These are phyloP conservation scores for Hyphopichia wangnamkhiaoensis DNA, from an alignment of 1,139 yeast genomes.

Conservation along the genomic window DNA sequence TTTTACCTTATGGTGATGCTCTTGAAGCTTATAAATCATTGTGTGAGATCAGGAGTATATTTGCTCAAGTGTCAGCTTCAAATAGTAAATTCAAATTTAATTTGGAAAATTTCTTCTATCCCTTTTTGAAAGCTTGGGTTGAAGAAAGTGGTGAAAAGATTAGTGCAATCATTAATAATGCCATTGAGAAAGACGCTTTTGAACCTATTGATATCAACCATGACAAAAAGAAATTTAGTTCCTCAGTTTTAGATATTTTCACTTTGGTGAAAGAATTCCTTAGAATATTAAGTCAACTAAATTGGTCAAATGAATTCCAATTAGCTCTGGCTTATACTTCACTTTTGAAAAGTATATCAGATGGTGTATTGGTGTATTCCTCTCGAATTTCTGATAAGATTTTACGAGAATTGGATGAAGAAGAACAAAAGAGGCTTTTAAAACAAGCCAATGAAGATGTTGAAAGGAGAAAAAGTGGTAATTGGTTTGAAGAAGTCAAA, in stretches of 20 bases:
- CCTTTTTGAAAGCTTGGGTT: slow-evolving; percentile 60
- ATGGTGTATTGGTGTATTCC: slow-evolving; percentile 58
- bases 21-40: slow-evolving; percentile 59
- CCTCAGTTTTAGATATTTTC: slow-evolving; percentile 70
- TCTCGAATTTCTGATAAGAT: slow-evolving; percentile 46
- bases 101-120: slow-evolving; percentile 60
- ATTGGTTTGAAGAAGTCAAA: slow-evolving; percentile 48
- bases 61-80: slow-evolving; percentile 47
- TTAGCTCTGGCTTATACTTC: slow-evolving; percentile 59
- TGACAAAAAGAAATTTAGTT: slow-evolving; percentile 39
- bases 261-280: slow-evolving; percentile 61
- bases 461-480: slow-evolving; percentile 26
- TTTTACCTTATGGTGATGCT: slow-evolving; percentile 59
- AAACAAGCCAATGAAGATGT: slow-evolving; percentile 27
- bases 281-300: slow-evolving; percentile 50
- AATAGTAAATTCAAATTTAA: slow-evolving; percentile 49
- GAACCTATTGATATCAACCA: slow-evolving; percentile 50
- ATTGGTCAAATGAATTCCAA: slow-evolving; percentile 67
- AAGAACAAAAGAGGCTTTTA: slow-evolving; percentile 25
- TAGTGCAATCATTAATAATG: slow-evolving; percentile 50
- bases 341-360: slow-evolving; percentile 61
- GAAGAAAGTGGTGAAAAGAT: slow-evolving; percentile 53
- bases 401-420: slow-evolving; percentile 50
- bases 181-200: slow-evolving; percentile 58
- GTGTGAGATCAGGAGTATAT: slow-evolving; percentile 55